Evolutionary conservation across 2,329 filamentous ascomycete genomes (phyloP).

Genomic region (Lecanoromycetidae sp.): DNA sequence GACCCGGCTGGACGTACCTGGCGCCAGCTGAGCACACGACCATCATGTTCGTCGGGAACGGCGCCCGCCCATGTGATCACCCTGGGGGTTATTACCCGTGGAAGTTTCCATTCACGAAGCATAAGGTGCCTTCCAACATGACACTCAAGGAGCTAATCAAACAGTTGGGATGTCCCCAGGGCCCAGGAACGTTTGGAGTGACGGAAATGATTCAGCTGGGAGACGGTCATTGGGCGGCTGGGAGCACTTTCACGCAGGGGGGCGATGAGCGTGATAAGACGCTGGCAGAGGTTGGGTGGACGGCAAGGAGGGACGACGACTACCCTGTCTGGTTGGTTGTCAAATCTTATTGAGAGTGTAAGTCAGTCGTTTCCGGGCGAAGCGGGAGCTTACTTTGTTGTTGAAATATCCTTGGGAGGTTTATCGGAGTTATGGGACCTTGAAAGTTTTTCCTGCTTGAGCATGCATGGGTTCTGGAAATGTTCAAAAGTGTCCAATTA

Average conservation of each 20-base stretch:
- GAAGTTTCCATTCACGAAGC: not conserved
- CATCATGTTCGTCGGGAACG: slow-evolving; percentile 2
- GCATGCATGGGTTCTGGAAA: no score
- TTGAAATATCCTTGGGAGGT: not conserved
- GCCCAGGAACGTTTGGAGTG: slow-evolving; percentile 35
- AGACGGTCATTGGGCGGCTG: slow-evolving; percentile 49
- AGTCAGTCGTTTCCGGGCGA: not conserved
- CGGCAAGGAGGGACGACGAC: slow-evolving; percentile 20
- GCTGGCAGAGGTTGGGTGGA: slow-evolving; percentile 49
- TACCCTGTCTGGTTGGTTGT: slow-evolving; percentile 21
- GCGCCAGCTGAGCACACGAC: not conserved
- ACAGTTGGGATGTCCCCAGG: slow-evolving; percentile 2
- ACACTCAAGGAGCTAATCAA: slow-evolving; percentile 6
- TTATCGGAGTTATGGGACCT: not conserved
- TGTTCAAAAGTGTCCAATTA: no score
- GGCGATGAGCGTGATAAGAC: slow-evolving; percentile 38
- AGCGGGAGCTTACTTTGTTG: not conserved
- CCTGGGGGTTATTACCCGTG: not conserved
- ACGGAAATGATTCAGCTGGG: slow-evolving; percentile 42
- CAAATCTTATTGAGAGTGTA: not conserved
- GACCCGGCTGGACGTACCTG: not conserved
- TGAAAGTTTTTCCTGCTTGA: no score
- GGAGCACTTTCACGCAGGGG: slow-evolving; percentile 40
- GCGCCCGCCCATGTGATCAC: slow-evolving; percentile 5
- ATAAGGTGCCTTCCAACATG: not conserved